A percentile compares a stretch with the other conserved stretches of the same genome.
phyloP scores from a whole-genome alignment of 768 basidiomycete species.

The Sarcomyxa edulis region DNA sequence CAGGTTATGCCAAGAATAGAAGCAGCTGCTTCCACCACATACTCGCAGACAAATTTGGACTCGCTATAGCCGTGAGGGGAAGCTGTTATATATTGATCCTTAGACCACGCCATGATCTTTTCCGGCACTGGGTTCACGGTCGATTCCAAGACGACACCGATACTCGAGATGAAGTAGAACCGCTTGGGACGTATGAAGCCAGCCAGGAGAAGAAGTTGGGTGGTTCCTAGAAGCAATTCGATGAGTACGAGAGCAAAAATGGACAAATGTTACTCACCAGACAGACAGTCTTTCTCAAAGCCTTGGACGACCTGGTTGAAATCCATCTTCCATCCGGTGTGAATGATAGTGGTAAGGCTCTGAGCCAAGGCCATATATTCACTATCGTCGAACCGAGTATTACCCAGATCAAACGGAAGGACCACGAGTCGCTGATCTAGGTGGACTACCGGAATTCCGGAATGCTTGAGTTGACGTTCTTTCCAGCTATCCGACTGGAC shows the following conservation, averaged over 20 bases:
- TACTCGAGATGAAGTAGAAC: constrained; percentile 12
- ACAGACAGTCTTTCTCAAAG: constrained; percentile 10
- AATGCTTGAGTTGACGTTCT: constrained; percentile 2
- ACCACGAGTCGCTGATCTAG: constrained; percentile 10
- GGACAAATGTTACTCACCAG: constrained; percentile 3
- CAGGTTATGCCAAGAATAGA: constrained; percentile 8
- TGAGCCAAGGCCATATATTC: constrained; percentile 7
- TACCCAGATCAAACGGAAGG: constrained; percentile 8
- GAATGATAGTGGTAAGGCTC: constrained; percentile 9
- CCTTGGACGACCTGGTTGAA: constrained; percentile 10
- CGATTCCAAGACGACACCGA: constrained; percentile 7
- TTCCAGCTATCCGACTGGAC: constrained; percentile 1
- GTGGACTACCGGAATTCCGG: not conserved
- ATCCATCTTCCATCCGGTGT: constrained; percentile 13
- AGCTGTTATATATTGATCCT: constrained; percentile 2
- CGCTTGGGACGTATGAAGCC: constrained; percentile 10
- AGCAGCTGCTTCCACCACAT: constrained; percentile 8
- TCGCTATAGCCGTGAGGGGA: constrained; percentile 10
- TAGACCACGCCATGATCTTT: constrained; percentile 4
- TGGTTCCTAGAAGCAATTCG: constrained; percentile 4
- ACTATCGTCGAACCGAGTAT: constrained; percentile 4
- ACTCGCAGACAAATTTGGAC: constrained; percentile 10
- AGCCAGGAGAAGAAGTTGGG: constrained; percentile 8
- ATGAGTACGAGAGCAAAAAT: not conserved
- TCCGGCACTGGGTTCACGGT: constrained; percentile 8